These are phyloP conservation scores for Leccinellum rugosiceps DNA, from an alignment of 768 basidiomycete species.

Conservation along the genomic window DNA sequence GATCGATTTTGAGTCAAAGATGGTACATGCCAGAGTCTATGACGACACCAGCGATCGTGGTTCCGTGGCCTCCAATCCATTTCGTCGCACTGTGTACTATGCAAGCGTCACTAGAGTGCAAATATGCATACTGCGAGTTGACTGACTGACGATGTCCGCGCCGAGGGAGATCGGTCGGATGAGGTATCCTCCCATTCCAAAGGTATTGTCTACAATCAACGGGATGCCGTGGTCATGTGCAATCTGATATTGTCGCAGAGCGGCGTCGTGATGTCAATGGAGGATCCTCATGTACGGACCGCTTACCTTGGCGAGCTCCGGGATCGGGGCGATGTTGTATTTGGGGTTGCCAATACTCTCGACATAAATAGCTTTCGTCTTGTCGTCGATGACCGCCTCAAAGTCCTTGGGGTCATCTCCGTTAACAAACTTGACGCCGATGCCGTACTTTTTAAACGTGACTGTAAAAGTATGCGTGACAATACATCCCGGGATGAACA, in stretches of 20 bases:
- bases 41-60: constrained; percentile 61
- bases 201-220: constrained; percentile 64
- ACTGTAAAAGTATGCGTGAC: constrained; percentile 30
- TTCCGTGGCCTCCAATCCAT: constrained; percentile 70
- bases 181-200: constrained; percentile 60
- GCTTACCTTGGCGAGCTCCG: constrained; percentile 51
- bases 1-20: not conserved
- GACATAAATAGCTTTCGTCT: constrained; percentile 56
- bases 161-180: constrained; percentile 53
- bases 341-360: constrained; percentile 65
- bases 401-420: constrained; percentile 46
- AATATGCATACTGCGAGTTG: not conserved
- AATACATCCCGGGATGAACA: not conserved
- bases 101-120: not conserved
- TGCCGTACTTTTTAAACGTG: constrained; percentile 52
- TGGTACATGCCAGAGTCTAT: constrained; percentile 49
- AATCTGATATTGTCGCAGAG: constrained; percentile 32
- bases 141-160: constrained; percentile 50
- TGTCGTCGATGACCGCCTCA: constrained; percentile 53
- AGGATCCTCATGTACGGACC: too few relatives aligned
- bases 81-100: constrained; percentile 59
- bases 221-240: constrained; percentile 62
- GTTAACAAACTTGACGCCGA: constrained; percentile 52
- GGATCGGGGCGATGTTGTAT: constrained; percentile 52
- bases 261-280: not conserved